Evolutionary conservation across 2,329 filamentous ascomycete genomes (phyloP).

Genomic region (Lecanicillium sp.): DNA sequence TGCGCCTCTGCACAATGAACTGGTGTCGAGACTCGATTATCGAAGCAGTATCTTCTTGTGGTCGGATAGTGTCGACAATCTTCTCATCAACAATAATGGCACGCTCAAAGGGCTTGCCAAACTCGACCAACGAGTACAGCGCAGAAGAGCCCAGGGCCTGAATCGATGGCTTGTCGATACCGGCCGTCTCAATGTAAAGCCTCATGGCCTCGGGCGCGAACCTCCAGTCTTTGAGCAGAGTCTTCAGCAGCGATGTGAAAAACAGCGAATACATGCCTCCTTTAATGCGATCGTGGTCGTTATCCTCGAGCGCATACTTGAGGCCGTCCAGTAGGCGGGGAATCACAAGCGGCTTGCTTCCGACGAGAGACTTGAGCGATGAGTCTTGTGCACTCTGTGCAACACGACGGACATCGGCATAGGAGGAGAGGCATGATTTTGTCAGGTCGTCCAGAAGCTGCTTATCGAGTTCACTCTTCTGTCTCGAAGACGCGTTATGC

Average conservation of each 20-base stretch:
- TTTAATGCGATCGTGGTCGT: conserved; percentile 88
- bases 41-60: conserved; percentile 55
- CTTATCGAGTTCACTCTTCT: conserved; percentile 87
- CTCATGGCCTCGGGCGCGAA: conserved; percentile 87
- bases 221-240: conserved; percentile 86
- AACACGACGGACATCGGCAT: conserved; percentile 91
- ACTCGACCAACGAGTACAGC: conserved; percentile 82
- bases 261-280: conserved; percentile 87
- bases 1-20: conserved; percentile 68
- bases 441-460: conserved; percentile 78
- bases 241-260: conserved; percentile 83
- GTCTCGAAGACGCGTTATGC: conserved; percentile 83
- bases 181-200: conserved; percentile 82
- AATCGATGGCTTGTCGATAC: conserved; percentile 89
- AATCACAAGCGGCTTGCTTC: conserved; percentile 81
- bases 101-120: conserved; percentile 80
- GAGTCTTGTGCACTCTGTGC: conserved; percentile 91
- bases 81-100: conserved; percentile 75
- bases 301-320: conserved; percentile 68
- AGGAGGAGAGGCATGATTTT: conserved; percentile 81
- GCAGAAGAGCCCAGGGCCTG: conserved; percentile 80
- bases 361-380: conserved; percentile 84
- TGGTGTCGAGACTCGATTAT: conserved; percentile 56
- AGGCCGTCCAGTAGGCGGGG: conserved; percentile 77
- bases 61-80: conserved; percentile 65